phyloP scores from a whole-genome alignment of 208 protist genomes.

The Acanthamoeba sp. region DNA sequence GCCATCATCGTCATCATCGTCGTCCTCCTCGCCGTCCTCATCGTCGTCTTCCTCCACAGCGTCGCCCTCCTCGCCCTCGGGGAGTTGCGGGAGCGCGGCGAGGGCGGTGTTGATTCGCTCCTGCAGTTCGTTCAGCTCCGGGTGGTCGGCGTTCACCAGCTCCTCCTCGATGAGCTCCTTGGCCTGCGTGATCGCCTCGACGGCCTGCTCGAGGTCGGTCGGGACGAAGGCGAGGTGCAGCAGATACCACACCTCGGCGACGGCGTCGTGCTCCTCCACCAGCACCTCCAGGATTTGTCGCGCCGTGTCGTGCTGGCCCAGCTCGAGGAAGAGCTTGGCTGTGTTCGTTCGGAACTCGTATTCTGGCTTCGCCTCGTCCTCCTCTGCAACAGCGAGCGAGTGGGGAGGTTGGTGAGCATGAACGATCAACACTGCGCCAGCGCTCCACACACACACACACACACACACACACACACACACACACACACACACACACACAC shows the following conservation, averaged over 20 bases:
- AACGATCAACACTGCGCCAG: no score
- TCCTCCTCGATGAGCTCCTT: constrained; percentile 43
- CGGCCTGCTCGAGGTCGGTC: not conserved
- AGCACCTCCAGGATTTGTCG: constrained; percentile 39
- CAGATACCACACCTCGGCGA: constrained; percentile 65
- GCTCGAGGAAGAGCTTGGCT: constrained; percentile 64
- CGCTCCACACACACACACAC: no score
- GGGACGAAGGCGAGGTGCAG: not conserved
- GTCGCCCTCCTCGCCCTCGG: not conserved
- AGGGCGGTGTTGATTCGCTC: constrained; percentile 4
- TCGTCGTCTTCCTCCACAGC: not conserved
- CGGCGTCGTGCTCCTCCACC: constrained; percentile 27
- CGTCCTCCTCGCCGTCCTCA: not conserved
- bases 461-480: no score
- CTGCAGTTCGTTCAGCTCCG: not conserved
- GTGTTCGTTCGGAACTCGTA: constrained; percentile 61
- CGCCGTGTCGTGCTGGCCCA: constrained; percentile 30
- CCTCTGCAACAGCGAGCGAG: not conserved
- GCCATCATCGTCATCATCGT: not conserved
- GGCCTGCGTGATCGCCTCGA: constrained; percentile 24
- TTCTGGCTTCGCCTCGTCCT: constrained; percentile 21
- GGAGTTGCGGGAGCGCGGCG: not conserved
- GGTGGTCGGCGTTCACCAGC: not conserved
- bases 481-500: no score
- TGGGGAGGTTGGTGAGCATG: not conserved